Evolutionary conservation across 2,329 filamentous ascomycete genomes (phyloP).

Genomic region (Exophiala aquamarina): DNA sequence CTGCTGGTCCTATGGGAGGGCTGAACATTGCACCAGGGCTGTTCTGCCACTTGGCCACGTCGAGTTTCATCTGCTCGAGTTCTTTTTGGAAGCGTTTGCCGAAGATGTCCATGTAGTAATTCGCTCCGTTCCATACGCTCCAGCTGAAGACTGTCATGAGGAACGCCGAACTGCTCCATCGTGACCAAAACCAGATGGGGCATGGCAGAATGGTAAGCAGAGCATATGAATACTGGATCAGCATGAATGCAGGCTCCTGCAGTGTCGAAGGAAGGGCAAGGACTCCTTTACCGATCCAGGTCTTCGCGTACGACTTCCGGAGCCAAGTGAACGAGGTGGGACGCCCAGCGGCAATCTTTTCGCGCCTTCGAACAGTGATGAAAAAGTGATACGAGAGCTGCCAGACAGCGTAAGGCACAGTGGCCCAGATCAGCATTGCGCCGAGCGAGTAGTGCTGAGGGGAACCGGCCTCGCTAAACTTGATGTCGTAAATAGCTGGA

Average conservation of each 20-base stretch:
- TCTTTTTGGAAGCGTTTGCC: conserved; percentile 97
- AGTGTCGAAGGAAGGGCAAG: conserved; percentile 70
- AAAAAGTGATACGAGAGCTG: conserved; percentile 90
- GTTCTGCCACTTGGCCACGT: conserved; percentile 85
- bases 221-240: conserved; percentile 91
- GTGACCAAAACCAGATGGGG: conserved; percentile 90
- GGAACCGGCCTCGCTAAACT: conserved; percentile 65
- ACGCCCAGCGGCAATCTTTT: conserved; percentile 92
- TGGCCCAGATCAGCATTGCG: conserved; percentile 93
- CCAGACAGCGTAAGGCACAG: conserved; percentile 89
- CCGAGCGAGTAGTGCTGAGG: conserved; percentile 75
- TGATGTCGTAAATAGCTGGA: conserved; percentile 83
- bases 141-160: conserved; percentile 82
- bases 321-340: conserved; percentile 98
- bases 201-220: conserved; percentile 92
- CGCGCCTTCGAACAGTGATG: conserved; percentile 89
- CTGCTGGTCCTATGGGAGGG: conserved; percentile 15
- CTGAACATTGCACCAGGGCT: conserved; percentile 39
- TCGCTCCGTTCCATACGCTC: conserved; percentile 96
- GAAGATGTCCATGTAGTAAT: conserved; percentile 97
- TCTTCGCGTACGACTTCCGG: conserved; percentile 83
- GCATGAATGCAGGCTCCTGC: conserved; percentile 91
- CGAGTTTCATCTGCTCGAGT: conserved; percentile 80
- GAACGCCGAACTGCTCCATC: conserved; percentile 75
- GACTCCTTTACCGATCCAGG: conserved; percentile 83